phyloP scores from a whole-genome alignment of 2,329 filamentous ascomycete species.

The Fusarium sp. region DNA sequence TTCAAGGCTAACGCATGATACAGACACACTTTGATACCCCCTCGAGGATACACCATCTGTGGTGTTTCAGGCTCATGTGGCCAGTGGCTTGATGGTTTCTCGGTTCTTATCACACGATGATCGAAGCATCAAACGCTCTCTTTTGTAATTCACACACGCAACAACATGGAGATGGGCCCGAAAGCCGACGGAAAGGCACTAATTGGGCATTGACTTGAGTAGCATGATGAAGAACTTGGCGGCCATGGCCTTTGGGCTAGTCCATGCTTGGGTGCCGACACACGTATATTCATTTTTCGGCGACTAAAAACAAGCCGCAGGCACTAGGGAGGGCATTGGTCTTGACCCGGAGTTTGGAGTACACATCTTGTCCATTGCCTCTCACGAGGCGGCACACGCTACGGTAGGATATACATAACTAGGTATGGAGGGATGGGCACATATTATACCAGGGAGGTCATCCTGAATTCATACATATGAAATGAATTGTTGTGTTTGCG shows the following conservation, averaged over 20 bases:
- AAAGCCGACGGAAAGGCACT: conserved; percentile 24
- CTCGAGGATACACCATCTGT: conserved; percentile 87
- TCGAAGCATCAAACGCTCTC: neutral
- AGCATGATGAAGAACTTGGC: conserved; percentile 1
- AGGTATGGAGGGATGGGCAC: conserved; percentile 19
- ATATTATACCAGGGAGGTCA: conserved; percentile 33
- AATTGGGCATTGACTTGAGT: conserved; percentile 23
- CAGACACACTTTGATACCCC: conserved; percentile 89
- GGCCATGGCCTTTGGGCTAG: neutral
- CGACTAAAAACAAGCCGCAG: conserved; percentile 23
- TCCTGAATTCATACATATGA: conserved; percentile 29
- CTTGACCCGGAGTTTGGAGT: conserved; percentile 35
- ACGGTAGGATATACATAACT: conserved; percentile 26
- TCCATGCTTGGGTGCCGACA: conserved; percentile 9
- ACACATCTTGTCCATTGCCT: conserved; percentile 19
- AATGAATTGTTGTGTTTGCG: conserved; percentile 7
- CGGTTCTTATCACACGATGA: conserved; percentile 71
- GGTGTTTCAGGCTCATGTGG: conserved; percentile 87
- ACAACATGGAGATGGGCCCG: conserved; percentile 13
- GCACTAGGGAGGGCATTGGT: conserved; percentile 21
- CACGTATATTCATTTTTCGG: conserved; percentile 17
- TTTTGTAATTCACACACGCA: conserved; percentile 26
- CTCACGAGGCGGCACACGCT: conserved; percentile 15
- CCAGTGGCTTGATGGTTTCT: conserved; percentile 86
- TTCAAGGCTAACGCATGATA: conserved; percentile 30